These are phyloP conservation scores for Chlorella ohadii DNA, from an alignment of 139 green algal genomes.

Conservation along the genomic window DNA sequence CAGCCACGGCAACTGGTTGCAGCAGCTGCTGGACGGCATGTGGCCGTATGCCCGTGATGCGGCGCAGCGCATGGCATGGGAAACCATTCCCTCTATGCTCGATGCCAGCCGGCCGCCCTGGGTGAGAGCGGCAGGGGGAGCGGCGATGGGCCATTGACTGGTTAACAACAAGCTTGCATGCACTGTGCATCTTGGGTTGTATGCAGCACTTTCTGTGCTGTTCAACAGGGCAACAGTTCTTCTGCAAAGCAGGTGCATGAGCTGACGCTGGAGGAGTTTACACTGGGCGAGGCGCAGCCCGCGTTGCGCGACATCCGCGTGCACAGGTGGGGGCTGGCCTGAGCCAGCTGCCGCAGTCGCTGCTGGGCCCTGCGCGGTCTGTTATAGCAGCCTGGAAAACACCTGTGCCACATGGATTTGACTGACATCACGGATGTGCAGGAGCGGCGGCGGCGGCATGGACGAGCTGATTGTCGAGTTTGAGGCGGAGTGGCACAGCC, in stretches of 20 bases:
- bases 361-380: no score
- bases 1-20: no score
- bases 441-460: no score
- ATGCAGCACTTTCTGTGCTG: no score
- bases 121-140: background rate
- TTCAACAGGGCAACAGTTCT: no score
- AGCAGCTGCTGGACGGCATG: background rate
- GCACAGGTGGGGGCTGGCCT: background rate
- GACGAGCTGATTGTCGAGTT: slow-evolving; percentile 8
- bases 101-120: background rate
- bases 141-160: no score
- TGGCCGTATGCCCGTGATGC: background rate
- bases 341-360: no score
- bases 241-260: background rate
- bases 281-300: background rate
- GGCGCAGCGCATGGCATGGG: background rate
- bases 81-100: background rate
- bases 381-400: no score
- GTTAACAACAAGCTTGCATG: no score
- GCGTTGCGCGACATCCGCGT: background rate
- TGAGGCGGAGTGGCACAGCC: slow-evolving; percentile 4
- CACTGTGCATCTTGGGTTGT: no score
- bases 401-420: no score
- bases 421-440: no score
- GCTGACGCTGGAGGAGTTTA: background rate